Evolutionary conservation across 192 early-diverging fungal species (phyloP).

Genomic region (Paraglomus occultum): DNA sequence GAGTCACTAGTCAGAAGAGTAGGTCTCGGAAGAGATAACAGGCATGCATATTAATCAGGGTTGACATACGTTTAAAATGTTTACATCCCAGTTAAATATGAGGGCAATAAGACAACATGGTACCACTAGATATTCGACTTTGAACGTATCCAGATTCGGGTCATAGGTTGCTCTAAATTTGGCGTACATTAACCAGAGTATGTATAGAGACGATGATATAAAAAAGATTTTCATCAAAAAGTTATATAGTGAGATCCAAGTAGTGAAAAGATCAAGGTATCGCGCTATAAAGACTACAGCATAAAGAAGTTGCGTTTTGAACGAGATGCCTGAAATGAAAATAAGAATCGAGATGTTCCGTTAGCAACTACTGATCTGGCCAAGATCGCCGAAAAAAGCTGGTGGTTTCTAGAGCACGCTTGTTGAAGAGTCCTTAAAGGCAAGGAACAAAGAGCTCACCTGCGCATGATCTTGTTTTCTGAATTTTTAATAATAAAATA

Average conservation of each 20-base stretch:
- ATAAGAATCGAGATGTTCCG: no score
- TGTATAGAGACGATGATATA: constrained; percentile 80
- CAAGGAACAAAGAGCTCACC: constrained; percentile 46
- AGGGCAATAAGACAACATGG: constrained; percentile 68
- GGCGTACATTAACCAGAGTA: constrained; percentile 86
- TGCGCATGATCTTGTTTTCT: constrained; percentile 81
- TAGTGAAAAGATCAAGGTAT: constrained; percentile 85
- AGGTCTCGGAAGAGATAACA: background rate
- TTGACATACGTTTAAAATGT: constrained; percentile 64
- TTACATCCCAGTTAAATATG: constrained; percentile 71
- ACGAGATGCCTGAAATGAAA: constrained; percentile 79
- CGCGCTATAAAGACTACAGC: constrained; percentile 90
- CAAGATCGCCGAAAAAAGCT: no score
- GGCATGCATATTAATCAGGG: background rate
- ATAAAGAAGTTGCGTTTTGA: constrained; percentile 95
- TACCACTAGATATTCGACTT: constrained; percentile 81
- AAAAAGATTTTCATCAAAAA: constrained; percentile 95
- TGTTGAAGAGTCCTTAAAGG: background rate
- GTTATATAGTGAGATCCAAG: constrained; percentile 86
- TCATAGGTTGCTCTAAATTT: constrained; percentile 92
- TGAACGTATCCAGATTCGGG: constrained; percentile 86
- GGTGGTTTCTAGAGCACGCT: background rate
- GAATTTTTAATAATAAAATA: constrained; percentile 92
- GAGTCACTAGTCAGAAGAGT: background rate
- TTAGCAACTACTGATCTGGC: no score